Evolutionary conservation across 495 filamentous ascomycete genomes (phyloP), one percentile per base, ranked within the genome.

Genomic region (Massariosphaeria phaeospora): DNA sequence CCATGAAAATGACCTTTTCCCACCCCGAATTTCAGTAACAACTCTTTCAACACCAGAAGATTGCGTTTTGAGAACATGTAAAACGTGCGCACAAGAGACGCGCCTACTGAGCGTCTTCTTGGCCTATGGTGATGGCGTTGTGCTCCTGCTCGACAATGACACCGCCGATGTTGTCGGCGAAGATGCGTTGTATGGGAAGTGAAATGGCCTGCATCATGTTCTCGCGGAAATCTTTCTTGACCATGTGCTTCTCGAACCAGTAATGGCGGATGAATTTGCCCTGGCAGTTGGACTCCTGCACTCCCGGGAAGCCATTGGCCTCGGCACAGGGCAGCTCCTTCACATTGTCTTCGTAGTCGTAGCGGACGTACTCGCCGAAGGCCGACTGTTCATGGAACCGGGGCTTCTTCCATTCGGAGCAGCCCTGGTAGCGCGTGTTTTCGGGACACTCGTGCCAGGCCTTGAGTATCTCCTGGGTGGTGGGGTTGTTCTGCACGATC

Each of bases 371-470:
- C 21, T 69, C 64, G 35, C 66, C 64, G 52, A 72, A 72, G 0
- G 69, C 72, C 27, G 49, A 61, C 49, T 74, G 72, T 46, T 73
- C 72, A 46, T 74, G 68, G 52, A 68, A 59, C 60, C 64, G 66
- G 38, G 65, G 46, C 31, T 59, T 35, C 40, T 62, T 65, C 65
- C 66, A 73, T 8, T 64, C 41, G 2, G 60, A 64, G 63, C 70
- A 74, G 23, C 54, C 53, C 0, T 53, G 50, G 48, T 71, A 71
- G n/a, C 61, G 47, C 15, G 50, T 56, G 21, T 70, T 64, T 21
- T 57, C 62, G 0, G 68, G 65, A 55, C 70, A 74, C 25, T 64
- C 61, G 34, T 66, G 65, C 72, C 72, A 74, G 5, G 64, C 67
- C 29, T 67, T 44, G 18, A 73, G 61, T 26, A 74, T 61, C 24